Percentiles rank a stretch among this genome's conserved stretches.
These are phyloP conservation scores for Aspergillus ochraceoroseus DNA, from an alignment of 2,329 filamentous ascomycete species.

Conservation along the genomic window DNA sequence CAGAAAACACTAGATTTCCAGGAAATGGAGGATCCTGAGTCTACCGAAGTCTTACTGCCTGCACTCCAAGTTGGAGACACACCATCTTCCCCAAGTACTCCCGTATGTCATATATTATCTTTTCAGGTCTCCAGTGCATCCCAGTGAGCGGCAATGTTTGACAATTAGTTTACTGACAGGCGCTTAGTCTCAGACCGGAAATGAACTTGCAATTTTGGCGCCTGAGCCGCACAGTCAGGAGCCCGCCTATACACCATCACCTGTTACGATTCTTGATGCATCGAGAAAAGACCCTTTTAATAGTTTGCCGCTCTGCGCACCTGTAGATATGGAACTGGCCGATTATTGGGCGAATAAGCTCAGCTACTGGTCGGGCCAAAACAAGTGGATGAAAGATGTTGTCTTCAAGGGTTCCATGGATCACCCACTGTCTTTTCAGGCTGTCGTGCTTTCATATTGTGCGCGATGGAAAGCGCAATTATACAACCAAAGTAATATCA, in stretches of 20 bases:
- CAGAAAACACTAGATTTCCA: slow-evolving; percentile 15
- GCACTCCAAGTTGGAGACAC: not conserved
- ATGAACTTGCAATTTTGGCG: slow-evolving; percentile 15
- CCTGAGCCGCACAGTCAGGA: slow-evolving; percentile 2
- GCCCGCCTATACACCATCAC: slow-evolving; percentile 17
- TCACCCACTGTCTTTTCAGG: slow-evolving; percentile 36
- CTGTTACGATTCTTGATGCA: slow-evolving; percentile 26
- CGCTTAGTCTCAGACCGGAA: not conserved
- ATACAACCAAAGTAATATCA: slow-evolving; percentile 21
- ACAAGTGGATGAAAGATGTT: slow-evolving; percentile 34
- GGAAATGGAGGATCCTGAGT: slow-evolving; percentile 1
- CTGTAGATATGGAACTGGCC: slow-evolving; percentile 29
- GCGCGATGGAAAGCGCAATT: slow-evolving; percentile 36
- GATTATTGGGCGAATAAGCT: slow-evolving; percentile 37
- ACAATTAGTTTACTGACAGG: too few species aligned
- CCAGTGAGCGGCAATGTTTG: too few species aligned
- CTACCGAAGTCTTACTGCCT: not conserved
- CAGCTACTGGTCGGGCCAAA: slow-evolving; percentile 42
- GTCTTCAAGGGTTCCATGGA: slow-evolving; percentile 35
- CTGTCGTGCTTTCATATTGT: slow-evolving; percentile 36
- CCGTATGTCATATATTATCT: slow-evolving; percentile 4
- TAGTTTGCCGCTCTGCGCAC: slow-evolving; percentile 26
- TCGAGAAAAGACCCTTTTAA: slow-evolving; percentile 34
- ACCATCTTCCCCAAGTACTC: not conserved
- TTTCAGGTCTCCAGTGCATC: too few species aligned